phyloP scores from a whole-genome alignment of 1,284 basidiomycete genomes.

The Volvariella volvacea region DNA sequence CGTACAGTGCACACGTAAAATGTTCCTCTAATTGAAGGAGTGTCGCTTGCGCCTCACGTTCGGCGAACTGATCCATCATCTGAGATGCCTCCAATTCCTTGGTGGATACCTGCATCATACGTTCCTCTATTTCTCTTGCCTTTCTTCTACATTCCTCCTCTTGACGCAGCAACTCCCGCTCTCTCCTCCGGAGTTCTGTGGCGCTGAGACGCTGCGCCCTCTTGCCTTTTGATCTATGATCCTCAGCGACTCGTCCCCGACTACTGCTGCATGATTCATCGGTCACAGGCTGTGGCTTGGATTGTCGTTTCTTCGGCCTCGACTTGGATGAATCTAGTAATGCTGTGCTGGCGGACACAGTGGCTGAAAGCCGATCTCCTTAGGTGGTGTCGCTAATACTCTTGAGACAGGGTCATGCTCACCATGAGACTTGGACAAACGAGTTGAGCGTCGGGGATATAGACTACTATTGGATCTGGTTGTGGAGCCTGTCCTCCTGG shows the following conservation, averaged over 20 bases:
- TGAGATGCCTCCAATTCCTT: constrained; percentile 32
- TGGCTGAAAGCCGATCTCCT: no score
- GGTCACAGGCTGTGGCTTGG: no score
- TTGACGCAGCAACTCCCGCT: constrained; percentile 26
- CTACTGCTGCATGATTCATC: no score
- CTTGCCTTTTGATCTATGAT: no score
- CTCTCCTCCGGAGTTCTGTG: constrained; percentile 31
- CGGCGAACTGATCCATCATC: constrained; percentile 31
- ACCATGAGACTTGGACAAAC: not conserved
- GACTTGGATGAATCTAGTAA: no score
- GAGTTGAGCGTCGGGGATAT: not conserved
- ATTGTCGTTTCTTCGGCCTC: no score
- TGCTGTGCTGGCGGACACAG: no score
- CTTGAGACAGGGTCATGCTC: not conserved
- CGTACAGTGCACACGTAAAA: constrained; percentile 49
- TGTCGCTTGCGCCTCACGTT: constrained; percentile 31
- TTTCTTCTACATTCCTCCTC: constrained; percentile 30
- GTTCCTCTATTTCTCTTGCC: constrained; percentile 30
- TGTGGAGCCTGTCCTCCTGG: not conserved
- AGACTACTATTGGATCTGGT: not conserved
- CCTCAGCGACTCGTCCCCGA: no score
- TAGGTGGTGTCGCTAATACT: no score
- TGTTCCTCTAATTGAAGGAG: constrained; percentile 51
- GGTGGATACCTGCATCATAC: constrained; percentile 25
- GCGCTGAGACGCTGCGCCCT: constrained; percentile 25